A percentile compares a stretch with the other conserved stretches of the same genome.
phyloP scores from a whole-genome alignment of 352 stramenopile species.

The Phytophthora pseudosyringae region DNA sequence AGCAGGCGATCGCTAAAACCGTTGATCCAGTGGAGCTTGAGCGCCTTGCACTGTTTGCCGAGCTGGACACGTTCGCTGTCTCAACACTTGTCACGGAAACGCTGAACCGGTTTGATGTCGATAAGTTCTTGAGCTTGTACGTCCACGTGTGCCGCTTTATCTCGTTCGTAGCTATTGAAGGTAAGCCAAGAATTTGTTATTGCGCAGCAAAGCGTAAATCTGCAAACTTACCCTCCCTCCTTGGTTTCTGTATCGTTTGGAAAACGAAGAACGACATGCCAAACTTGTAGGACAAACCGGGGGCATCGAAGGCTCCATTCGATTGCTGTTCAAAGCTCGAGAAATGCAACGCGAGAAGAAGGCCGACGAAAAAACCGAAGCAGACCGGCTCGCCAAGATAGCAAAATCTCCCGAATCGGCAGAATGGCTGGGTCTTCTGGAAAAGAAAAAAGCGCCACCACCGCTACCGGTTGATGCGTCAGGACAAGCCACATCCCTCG shows the following conservation, averaged over 20 bases:
- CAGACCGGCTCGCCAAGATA: constrained; percentile 32
- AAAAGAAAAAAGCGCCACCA: constrained; percentile 35
- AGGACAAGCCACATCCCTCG: constrained; percentile 43
- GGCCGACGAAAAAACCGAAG: constrained; percentile 42
- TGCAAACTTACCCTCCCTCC: constrained; percentile 4
- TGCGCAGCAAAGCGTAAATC: neutral
- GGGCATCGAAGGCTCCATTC: constrained; percentile 66
- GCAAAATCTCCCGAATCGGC: constrained; percentile 30
- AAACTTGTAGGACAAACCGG: constrained; percentile 68
- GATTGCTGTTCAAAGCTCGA: constrained; percentile 62
- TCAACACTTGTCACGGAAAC: constrained; percentile 46
- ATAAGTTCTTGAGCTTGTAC: constrained; percentile 62
- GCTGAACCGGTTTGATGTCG: constrained; percentile 60
- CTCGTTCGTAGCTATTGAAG: constrained; percentile 59
- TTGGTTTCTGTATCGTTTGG: neutral
- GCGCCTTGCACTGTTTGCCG: constrained; percentile 39
- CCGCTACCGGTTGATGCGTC: constrained; percentile 34
- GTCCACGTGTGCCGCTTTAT: constrained; percentile 70
- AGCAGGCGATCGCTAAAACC: constrained; percentile 4
- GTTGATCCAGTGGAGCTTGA: constrained; percentile 21
- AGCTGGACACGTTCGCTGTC: constrained; percentile 53
- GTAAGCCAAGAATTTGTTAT: constrained; percentile 21
- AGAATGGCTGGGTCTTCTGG: constrained; percentile 50
- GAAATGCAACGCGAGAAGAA: constrained; percentile 66
- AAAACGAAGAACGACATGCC: constrained; percentile 50